These are phyloP conservation scores for Aspergillus melleus DNA, from an alignment of 2,329 filamentous ascomycete species.

Conservation along the genomic window DNA sequence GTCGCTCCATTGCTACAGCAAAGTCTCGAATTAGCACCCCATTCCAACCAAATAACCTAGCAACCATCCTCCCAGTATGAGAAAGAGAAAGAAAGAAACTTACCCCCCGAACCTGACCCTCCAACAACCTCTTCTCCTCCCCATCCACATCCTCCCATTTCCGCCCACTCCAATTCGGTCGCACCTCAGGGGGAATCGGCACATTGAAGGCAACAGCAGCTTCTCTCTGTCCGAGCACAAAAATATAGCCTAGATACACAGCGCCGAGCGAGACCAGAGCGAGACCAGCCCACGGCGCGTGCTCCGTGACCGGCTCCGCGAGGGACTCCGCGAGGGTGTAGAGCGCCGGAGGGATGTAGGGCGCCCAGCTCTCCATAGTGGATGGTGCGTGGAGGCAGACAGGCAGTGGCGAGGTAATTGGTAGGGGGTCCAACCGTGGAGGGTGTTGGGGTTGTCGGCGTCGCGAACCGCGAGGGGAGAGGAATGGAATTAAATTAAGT, in stretches of 20 bases:
- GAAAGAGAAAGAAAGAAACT: conserved; percentile 16
- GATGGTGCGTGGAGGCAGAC: conserved; percentile 11
- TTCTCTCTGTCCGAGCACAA: conserved; percentile 30
- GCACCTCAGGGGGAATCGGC: conserved; percentile 37
- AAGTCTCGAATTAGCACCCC: conserved; percentile 14
- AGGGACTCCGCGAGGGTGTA: conserved; percentile 20
- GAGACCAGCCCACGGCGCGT: conserved; percentile 25
- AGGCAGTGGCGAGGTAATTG: conserved; percentile 2
- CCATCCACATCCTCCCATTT: conserved; percentile 39
- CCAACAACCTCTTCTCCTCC: conserved; percentile 35
- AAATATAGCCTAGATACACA: conserved; percentile 34
- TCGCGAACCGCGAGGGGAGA: neutral
- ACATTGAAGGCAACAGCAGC: conserved; percentile 40
- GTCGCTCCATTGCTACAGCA: conserved; percentile 39
- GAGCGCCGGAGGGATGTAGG: conserved; percentile 23
- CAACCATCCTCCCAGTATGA: neutral
- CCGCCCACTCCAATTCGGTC: conserved; percentile 29
- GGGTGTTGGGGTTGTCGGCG: too few species aligned
- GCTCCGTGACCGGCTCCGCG: conserved; percentile 18
- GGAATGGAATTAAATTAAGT: neutral
- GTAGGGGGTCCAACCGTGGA: too few species aligned
- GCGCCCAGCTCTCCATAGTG: conserved; percentile 28
- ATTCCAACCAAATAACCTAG: neutral
- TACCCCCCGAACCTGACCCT: conserved; percentile 41
- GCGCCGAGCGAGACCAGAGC: conserved; percentile 31